phyloP scores from a whole-genome alignment of 1,284 basidiomycete species.

The Somion occarium region DNA sequence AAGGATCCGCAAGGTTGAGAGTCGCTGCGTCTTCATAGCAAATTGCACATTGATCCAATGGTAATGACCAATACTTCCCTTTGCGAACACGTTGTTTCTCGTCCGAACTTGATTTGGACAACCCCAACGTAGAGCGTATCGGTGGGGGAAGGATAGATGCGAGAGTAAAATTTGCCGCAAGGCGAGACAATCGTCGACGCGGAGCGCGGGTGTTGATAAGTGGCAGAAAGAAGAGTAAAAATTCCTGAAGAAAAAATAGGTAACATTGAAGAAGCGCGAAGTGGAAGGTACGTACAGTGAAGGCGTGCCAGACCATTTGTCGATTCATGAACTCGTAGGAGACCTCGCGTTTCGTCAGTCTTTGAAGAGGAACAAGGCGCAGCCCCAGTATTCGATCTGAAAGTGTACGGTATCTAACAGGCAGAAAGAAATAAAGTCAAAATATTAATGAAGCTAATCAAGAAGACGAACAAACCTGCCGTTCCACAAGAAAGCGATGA shows the following conservation, averaged over 20 bases:
- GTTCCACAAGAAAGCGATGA: slow-evolving; percentile 82
- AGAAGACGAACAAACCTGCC: slow-evolving; percentile 55
- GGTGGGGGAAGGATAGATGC: slow-evolving; percentile 34
- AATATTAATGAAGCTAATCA: slow-evolving; percentile 1
- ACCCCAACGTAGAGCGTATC: slow-evolving; percentile 16
- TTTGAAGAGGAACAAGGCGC: slow-evolving; percentile 70
- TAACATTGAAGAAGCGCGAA: slow-evolving; percentile 4
- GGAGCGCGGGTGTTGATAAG: slow-evolving; percentile 68
- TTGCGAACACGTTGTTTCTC: slow-evolving; percentile 15
- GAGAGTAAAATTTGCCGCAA: slow-evolving; percentile 27
- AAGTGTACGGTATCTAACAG: slow-evolving; percentile 76
- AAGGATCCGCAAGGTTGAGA: slow-evolving; percentile 49
- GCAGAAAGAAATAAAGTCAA: slow-evolving; percentile 1
- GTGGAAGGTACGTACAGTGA: slow-evolving; percentile 67
- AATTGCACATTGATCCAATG: slow-evolving; percentile 71
- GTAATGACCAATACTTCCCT: slow-evolving; percentile 62
- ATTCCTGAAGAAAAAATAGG: slow-evolving; percentile 63
- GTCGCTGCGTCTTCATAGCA: slow-evolving; percentile 70
- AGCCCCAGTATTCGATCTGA: slow-evolving; percentile 81
- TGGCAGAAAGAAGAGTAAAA: slow-evolving; percentile 89
- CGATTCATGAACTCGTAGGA: slow-evolving; percentile 99
- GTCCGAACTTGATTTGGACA: slow-evolving; percentile 19
- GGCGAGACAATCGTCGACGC: slow-evolving; percentile 51
- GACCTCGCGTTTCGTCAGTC: slow-evolving; percentile 76
- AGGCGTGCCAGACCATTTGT: slow-evolving; percentile 98